Evolutionary conservation across 768 basidiomycete species (phyloP).

Genomic region (Boletus tomentosulus): DNA sequence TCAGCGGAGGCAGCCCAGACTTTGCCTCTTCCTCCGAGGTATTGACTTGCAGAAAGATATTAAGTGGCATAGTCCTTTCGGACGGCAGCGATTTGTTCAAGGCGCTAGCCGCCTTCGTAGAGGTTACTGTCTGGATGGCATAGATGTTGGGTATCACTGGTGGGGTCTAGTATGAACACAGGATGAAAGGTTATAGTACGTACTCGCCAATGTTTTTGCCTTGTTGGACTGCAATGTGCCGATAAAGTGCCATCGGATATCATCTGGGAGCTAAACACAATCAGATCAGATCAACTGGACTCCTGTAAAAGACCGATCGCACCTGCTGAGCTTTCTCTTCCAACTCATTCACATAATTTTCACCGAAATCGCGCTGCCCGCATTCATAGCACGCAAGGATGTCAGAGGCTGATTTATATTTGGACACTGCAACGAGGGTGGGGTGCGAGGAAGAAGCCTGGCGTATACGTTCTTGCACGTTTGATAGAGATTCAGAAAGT

Average conservation of each 20-base stretch:
- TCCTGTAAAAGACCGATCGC: slow-evolving; percentile 19
- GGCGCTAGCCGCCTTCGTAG: slow-evolving; percentile 71
- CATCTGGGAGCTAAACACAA: slow-evolving; percentile 63
- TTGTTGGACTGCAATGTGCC: slow-evolving; percentile 94
- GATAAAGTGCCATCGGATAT: slow-evolving; percentile 97
- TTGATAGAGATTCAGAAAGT: slow-evolving; percentile 48
- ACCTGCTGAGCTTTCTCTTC: slow-evolving; percentile 79
- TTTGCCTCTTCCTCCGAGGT: slow-evolving; percentile 92
- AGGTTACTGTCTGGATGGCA: slow-evolving; percentile 82
- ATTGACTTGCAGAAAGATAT: slow-evolving; percentile 90
- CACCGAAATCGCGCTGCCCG: slow-evolving; percentile 90
- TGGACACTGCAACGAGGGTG: slow-evolving; percentile 87
- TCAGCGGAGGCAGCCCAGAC: slow-evolving; percentile 73
- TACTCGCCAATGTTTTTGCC: slow-evolving; percentile 81
- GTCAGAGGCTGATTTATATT: slow-evolving; percentile 87
- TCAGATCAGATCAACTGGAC: slow-evolving; percentile 7
- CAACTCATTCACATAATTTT: slow-evolving; percentile 95
- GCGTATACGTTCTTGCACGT: slow-evolving; percentile 48
- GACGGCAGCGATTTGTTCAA: slow-evolving; percentile 68
- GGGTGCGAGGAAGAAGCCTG: slow-evolving; percentile 26
- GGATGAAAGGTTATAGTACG: slow-evolving; percentile 15
- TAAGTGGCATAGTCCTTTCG: slow-evolving; percentile 57
- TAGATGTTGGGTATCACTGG: slow-evolving; percentile 85
- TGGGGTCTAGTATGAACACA: slow-evolving; percentile 3
- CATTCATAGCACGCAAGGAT: slow-evolving; percentile 76